Evolutionary conservation across 129 eudicot species (phyloP), one percentile per base, ranked within the genome.

Genomic region (Logfia minima): DNA sequence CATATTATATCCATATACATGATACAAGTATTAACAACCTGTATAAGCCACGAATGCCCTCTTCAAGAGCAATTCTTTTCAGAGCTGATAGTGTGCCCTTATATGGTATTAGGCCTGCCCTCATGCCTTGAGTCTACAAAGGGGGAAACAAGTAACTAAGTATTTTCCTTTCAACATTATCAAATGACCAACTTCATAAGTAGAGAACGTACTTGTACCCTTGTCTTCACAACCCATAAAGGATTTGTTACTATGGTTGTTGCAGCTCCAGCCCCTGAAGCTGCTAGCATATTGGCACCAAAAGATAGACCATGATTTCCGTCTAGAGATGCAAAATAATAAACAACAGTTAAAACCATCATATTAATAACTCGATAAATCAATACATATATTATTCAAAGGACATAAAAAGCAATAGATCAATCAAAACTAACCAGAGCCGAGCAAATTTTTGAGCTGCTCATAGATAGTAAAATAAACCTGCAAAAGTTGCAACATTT

Each of bases 161-260:
- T 7, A 29, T 70, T 37, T 24, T 24, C 53, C 48, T 18, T 72
- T 34, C 59, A 48, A 11, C 56, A 61, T 29, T 21, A 43, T 61
- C 34, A 48, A 17, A 70, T n/a, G 16, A 63, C 21, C 16, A 23
- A 62, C 17, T 24, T 23, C 6, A 26, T 39, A 8, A n/a, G 60
- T 53, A 26, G 43, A 60, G 69, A 43, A 76, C 90, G 16, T 83
- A 94, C 98, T 82, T 94, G 98, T 66, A 94, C 77, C 77, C 98
- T 80, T 32, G 98, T 94, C 86, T 94, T 94, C 39, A 94, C 98
- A 85, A 91, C 98, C 98, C 98, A 94, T 43, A 94, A 93, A 72
- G 98, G 98, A 86, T 94, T 94, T 70, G 97, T 94, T 8, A 84
- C 90, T 66, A 87, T 83, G 19, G 93, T 87, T 28, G 98, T 94